Evolutionary conservation across 2,329 filamentous ascomycete genomes (phyloP), one percentile per base, ranked within the genome.

Genomic region (Botryotinia convoluta): DNA sequence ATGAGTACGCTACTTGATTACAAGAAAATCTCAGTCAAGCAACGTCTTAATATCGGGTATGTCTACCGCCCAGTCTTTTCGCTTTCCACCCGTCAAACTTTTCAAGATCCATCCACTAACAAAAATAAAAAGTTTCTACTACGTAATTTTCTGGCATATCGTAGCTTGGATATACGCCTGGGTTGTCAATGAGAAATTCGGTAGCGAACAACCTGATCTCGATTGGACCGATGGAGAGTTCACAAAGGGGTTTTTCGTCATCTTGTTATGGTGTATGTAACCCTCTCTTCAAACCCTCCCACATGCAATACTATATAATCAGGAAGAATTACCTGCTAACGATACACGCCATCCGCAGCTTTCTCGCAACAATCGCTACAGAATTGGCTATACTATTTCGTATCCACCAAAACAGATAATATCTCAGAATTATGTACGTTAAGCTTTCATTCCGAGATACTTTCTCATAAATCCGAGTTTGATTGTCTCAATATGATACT

Each of bases 221-320:
- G 91, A 93, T 79, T 93, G 91, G 91, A 77, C 79, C 0, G 85
- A 85, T 72, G 74, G 82, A 0, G 89, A 88, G 0, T 93, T 93
- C 70, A 90, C 90, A 0, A 83, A 84, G 48, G 89, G 86, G 0
- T 93, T 93, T 76, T 88, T 86, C 0, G 85, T 92, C 22, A 93
- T 91, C 80, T 78, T 93, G 4, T 87, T 93, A 76, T 84, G 85
- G 86, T 79, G 83, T 78, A 71, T 68, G 75, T 70, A 22, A 22
- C 10, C 18, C 32, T 22, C 42, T 29, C 42, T 65, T 42, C 16
- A 65, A 29, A n/a, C 16, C 26, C 35, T 32, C 42, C 22, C 6
- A 29, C 16, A 4, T n/a, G 7, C 20, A 45, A 64, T 14, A 26
- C 18, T 26, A n/a, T 22, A 14, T 48, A 20, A 44, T 22, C 18